Evolutionary conservation across 768 basidiomycete genomes (phyloP).

Genomic region (Tricholoma saponaceum): DNA sequence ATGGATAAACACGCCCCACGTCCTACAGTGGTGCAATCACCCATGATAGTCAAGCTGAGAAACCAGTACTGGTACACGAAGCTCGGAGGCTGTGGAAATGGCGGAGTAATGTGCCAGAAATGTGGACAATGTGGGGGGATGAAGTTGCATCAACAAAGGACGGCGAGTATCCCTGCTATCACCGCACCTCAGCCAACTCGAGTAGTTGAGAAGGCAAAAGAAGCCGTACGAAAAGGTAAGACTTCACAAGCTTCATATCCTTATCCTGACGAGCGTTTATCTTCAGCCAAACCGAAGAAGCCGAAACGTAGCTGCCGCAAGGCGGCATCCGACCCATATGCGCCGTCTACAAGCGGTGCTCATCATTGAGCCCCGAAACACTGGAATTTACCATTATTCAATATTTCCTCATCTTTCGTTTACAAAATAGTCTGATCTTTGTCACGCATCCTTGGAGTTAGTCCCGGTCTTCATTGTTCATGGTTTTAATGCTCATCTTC

Average conservation of each 20-base stretch:
- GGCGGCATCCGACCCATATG: slow-evolving; percentile 1
- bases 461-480: not conserved
- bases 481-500: not conserved
- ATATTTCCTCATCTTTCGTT: not conserved
- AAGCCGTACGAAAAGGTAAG: not conserved
- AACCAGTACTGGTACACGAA: slow-evolving; percentile 18
- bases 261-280: not conserved
- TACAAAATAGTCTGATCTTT: not conserved
- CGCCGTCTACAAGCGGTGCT: slow-evolving; percentile 7
- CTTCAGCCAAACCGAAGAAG: slow-evolving; percentile 7
- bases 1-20: slow-evolving; percentile 15
- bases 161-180: not conserved
- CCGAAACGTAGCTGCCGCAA: slow-evolving; percentile 4
- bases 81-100: slow-evolving; percentile 13
- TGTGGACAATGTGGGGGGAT: slow-evolving; percentile 13
- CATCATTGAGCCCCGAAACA: not conserved
- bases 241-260: not conserved
- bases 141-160: not conserved
- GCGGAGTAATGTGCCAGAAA: slow-evolving; percentile 7
- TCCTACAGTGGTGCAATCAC: slow-evolving; percentile 6
- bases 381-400: not conserved
- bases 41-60: slow-evolving; percentile 11
- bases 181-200: not conserved
- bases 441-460: not conserved
- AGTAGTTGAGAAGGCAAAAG: not conserved